These are phyloP conservation scores for Ocimum tenuiflorum DNA, from an alignment of 257 asterid species.

Conservation along the genomic window DNA sequence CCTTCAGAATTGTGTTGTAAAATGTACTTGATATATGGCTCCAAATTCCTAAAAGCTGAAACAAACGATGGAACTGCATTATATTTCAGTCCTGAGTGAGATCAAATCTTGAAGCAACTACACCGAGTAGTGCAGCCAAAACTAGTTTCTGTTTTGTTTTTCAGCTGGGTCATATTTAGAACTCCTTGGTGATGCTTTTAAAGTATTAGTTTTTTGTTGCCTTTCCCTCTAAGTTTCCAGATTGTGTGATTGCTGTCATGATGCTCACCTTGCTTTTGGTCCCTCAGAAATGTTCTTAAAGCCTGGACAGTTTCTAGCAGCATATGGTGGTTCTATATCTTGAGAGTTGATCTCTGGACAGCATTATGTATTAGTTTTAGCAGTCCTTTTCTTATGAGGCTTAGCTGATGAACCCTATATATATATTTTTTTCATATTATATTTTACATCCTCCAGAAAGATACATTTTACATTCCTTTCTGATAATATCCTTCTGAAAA, in stretches of 20 bases:
- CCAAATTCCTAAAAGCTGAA: neutral
- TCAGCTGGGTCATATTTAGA: neutral
- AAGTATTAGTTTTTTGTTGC: neutral
- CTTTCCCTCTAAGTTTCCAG: neutral
- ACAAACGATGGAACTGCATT: neutral
- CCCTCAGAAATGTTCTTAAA: neutral
- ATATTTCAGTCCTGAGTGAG: neutral
- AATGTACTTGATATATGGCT: neutral
- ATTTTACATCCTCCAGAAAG: neutral
- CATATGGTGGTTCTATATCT: neutral
- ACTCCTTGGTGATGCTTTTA: neutral
- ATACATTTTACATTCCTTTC: neutral
- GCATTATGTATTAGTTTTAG: neutral
- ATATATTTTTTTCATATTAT: neutral
- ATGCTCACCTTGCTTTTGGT: neutral
- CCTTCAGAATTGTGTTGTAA: neutral
- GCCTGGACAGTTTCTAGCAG: neutral
- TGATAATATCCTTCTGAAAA: conserved; percentile 12
- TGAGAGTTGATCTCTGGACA: neutral
- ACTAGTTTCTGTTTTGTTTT: neutral
- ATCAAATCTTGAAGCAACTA: conserved; percentile 1
- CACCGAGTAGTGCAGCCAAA: neutral
- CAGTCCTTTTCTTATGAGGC: neutral
- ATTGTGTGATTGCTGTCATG: neutral
- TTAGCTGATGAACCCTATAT: neutral